A percentile compares a stretch with the other conserved stretches of the same genome.
Conservation (phyloP, 2,329 filamentous ascomycete genomes). For the Plenodomus lindquistii region DNA sequence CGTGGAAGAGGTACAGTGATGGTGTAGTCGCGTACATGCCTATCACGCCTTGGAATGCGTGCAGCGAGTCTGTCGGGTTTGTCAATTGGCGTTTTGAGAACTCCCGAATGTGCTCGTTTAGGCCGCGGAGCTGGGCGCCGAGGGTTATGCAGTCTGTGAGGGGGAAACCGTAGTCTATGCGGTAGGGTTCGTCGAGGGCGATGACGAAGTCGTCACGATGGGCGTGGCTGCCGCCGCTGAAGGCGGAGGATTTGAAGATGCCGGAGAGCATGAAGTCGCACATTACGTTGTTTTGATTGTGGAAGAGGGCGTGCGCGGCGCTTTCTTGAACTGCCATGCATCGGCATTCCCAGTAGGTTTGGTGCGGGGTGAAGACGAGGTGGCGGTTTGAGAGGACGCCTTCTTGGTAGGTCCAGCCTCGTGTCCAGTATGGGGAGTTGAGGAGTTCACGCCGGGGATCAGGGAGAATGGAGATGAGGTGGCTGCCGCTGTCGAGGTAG, state of each 20-base stretch:
- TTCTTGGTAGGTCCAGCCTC: conserved; percentile 9
- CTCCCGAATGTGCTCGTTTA: conserved; percentile 15
- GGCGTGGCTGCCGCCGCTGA: conserved; percentile 6
- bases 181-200: conserved; percentile 5
- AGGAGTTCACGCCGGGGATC: conserved; percentile 7
- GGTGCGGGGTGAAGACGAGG: no score
- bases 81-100: conserved; percentile 9
- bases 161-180: conserved; percentile 15
- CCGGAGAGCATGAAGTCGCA: conserved; percentile 13
- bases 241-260: conserved; percentile 13
- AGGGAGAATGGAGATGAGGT: conserved; percentile 9
- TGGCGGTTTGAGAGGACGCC: no score
- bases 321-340: conserved; percentile 8
- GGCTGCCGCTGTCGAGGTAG: conserved; percentile 5
- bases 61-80: conserved; percentile 5
- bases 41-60: conserved; percentile 8
- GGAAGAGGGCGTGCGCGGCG: conserved; percentile 2
- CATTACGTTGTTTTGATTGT: conserved; percentile 1
- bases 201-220: conserved; percentile 7
- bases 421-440: conserved; percentile 5
- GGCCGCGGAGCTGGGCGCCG: conserved; percentile 7
- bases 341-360: no score
- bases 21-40: conserved; percentile 8
- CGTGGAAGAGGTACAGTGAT: conserved; percentile 1
- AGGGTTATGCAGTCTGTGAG: conserved; percentile 1